Base-by-base conservation (phyloP, 441 rosid species). In the Daphne laureola region DNA sequence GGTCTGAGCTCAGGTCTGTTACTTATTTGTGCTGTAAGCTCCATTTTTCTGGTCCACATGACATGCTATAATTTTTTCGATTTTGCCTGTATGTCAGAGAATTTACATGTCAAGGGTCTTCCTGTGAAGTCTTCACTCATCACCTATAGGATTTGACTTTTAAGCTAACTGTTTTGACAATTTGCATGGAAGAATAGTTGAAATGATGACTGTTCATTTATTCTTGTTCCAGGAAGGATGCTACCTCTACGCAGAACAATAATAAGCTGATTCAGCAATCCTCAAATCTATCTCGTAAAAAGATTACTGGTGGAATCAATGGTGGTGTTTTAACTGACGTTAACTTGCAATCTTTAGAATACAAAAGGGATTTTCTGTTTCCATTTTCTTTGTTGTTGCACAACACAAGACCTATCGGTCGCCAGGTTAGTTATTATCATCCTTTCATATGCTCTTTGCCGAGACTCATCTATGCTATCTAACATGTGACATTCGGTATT, bases 381-480 rank as follows among this genome's bases (percentile, higher is more conserved):
- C 97, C 95, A 23, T 64, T 86, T 65, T 85, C 96, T 61, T 91
- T 85, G 40, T 65, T 94, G 64, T 42, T 94, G 67, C 87, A 79
- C 71, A 94, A 94, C 56, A 84, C 93, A 17, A 81, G 93, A 68
- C 97, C 99, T 0, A 77, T 87, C 59, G 97, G 96, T 63, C 81
- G 78, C 72, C 91, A 93, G 99, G 99, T 93, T 67, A 41, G 40
- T 50, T 35, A 46, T 59, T 60, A 49, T 46, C 12, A 46, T 49
- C 35, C 58, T 57, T 67, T 60, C 51, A 4, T 35, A 47, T 40
- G 31, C 49, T 43, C 21, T 45, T 17, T 54, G 3, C 12, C 56
- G 31, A 42, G 14, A 16, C 38, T 45, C 59, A 53, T 45, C 36
- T 38, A 44, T 46, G 43, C 17, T 62, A 5, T 14, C 53, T 23